Conservation (phyloP, 257 asterid genomes). For the Petrea volubilis region DNA sequence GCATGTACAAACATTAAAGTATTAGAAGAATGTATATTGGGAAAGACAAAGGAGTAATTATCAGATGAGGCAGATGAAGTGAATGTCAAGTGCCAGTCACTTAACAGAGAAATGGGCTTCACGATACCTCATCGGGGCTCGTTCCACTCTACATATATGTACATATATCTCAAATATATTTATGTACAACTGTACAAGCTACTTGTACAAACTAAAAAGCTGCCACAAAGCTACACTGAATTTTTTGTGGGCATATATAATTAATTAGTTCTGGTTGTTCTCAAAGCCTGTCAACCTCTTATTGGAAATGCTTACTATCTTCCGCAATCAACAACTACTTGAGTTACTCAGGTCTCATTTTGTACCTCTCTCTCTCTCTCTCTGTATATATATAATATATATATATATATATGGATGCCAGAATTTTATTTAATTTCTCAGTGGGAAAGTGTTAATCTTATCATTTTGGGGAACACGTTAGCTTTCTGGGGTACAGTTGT, state of each 20-base stretch:
- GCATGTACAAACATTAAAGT: neutral
- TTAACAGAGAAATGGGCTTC: conserved; percentile 46
- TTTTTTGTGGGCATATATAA: neutral
- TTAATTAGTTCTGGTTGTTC: neutral
- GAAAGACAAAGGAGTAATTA: conserved; percentile 9
- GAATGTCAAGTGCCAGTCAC: conserved; percentile 14
- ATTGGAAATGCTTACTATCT: conserved; percentile 25
- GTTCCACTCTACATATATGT: conserved; percentile 27
- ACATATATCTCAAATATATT: neutral
- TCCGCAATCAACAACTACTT: neutral
- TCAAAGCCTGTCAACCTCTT: conserved; percentile 18
- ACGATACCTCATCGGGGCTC: conserved; percentile 49
- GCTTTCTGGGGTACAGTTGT: conserved; percentile 11
- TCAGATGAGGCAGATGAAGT: neutral
- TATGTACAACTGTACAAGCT: too few relatives aligned
- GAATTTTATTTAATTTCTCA: neutral
- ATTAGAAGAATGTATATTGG: neutral
- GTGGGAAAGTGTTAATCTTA: conserved; percentile 20
- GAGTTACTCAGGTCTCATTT: neutral
- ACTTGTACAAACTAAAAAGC: neutral
- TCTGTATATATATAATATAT: conserved; percentile 13
- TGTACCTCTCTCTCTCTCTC: neutral
- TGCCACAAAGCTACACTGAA: conserved; percentile 5
- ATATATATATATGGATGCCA: neutral
- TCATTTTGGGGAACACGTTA: conserved; percentile 33